Base-by-base conservation (phyloP, 768 basidiomycete genomes). In the Auricularia heimuer region DNA sequence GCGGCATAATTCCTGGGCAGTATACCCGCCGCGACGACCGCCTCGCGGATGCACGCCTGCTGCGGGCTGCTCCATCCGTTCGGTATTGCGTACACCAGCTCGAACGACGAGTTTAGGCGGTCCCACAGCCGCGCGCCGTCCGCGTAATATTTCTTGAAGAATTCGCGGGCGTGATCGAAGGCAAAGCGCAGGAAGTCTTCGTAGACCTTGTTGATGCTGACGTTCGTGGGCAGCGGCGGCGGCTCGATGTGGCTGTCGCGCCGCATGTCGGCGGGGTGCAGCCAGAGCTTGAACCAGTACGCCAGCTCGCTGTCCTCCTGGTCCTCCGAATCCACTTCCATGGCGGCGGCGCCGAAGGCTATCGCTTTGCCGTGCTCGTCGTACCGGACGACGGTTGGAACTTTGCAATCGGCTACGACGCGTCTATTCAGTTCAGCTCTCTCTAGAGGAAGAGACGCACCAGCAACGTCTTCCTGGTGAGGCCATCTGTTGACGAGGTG, bases 181-280 rank as follows among this genome's bases (percentile, higher is more conserved):
- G 84, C 74, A 67, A 84, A 84, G 24, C 61, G 54, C 68, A 84
- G 72, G 63, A 83, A 84, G 67, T 85, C 84, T 0, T 75, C 71
- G 29, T 83, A 77, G 58, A 84, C 73, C 36, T 83, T 75, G 0
- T 78, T 67, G 4, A 77, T 76, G 1, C 76, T 75, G 70, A 75
- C 81, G 66, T 75, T 74, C 10, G 68, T 64, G 3, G 84, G 84
- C 39, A 85, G 75, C 0, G 77, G 69, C 0, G 78, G 79, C 18
- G 81, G 72, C 36, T 79, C 75, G 33, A 60, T 14, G 24, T 35
- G 24, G 56, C 12, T 33, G 11, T 24, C 24, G 14, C 14, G 11
- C 24, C 56, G 56, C 56, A 60, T 60, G 24, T 29, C 34, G 8
- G 56, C 12, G 16, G 34, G 56, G 56, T 60, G 56, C 24, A 60